Percentiles rank a stretch among this genome's conserved stretches.
Conservation (phyloP, 345 rosid species). For the Dimocarpus longan region DNA sequence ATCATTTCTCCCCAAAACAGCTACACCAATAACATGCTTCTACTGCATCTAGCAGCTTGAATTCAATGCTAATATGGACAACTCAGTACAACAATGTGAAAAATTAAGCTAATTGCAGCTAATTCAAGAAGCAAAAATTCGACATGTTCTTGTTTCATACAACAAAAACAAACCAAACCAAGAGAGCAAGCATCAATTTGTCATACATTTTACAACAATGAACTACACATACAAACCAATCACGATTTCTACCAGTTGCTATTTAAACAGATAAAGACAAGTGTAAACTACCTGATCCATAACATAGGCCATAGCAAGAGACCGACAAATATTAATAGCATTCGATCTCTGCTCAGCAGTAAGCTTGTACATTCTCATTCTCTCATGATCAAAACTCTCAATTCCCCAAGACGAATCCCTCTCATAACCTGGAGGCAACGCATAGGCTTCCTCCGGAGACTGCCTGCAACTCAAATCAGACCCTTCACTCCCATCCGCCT, state of each 20-base stretch:
- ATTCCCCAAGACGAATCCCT: slow-evolving; percentile 34
- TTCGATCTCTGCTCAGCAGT: slow-evolving; percentile 66
- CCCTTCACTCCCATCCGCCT: slow-evolving; percentile 28
- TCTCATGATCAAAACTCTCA: slow-evolving; percentile 33
- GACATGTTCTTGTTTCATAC: background rate
- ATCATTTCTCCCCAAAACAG: background rate
- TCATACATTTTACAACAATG: background rate
- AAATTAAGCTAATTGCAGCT: background rate
- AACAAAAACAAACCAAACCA: background rate
- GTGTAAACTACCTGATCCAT: slow-evolving; percentile 80
- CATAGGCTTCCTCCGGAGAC: slow-evolving; percentile 60
- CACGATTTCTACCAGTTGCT: background rate
- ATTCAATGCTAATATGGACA: background rate
- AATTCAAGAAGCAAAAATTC: background rate
- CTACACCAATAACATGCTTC: background rate
- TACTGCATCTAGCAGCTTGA: slow-evolving; percentile 1
- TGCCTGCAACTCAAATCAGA: slow-evolving; percentile 32
- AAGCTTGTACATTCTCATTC: slow-evolving; percentile 37
- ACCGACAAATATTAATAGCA: slow-evolving; percentile 68
- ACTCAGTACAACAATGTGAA: background rate
- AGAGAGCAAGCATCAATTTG: background rate
- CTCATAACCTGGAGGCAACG: slow-evolving; percentile 39
- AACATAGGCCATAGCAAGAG: slow-evolving; percentile 90
- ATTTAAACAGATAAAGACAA: background rate
- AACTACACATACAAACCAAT: background rate